Evolutionary conservation across 2,329 filamentous ascomycete genomes (phyloP).

Genomic region (Leptosphaerulina australis): DNA sequence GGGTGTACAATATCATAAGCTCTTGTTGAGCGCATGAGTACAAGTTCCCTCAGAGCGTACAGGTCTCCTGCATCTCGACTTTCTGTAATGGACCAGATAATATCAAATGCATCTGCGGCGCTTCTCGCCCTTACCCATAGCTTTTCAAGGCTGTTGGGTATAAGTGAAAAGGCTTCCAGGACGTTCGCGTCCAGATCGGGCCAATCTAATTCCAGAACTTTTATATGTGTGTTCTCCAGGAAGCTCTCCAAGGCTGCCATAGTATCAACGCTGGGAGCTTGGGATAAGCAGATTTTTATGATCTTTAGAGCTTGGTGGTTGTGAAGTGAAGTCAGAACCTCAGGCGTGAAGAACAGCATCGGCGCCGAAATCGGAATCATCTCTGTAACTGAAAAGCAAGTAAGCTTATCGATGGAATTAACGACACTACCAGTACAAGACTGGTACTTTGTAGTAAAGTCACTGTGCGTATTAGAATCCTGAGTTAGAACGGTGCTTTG

Average conservation of each 20-base stretch:
- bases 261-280: constrained; percentile 24
- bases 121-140: constrained; percentile 28
- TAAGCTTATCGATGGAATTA: constrained; percentile 23
- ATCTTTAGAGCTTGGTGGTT: constrained; percentile 22
- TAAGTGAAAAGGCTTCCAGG: constrained; percentile 21
- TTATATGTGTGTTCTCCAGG: constrained; percentile 22
- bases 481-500: constrained; percentile 23
- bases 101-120: constrained; percentile 22
- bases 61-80: constrained; percentile 18
- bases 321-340: constrained; percentile 28
- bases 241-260: constrained; percentile 27
- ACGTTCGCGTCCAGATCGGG: constrained; percentile 25
- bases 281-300: constrained; percentile 26
- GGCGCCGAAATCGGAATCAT: constrained; percentile 8
- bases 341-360: constrained; percentile 29
- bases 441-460: constrained; percentile 22
- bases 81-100: constrained; percentile 20
- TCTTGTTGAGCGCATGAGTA: constrained; percentile 26
- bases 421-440: constrained; percentile 26
- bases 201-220: constrained; percentile 36
- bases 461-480: constrained; percentile 14
- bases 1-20: not conserved
- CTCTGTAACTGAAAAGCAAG: constrained; percentile 30
- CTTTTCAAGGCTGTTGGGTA: constrained; percentile 18
- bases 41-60: constrained; percentile 20